These are phyloP conservation scores for Rhododendron molle DNA, from an alignment of 148 eudicot genomes.

Conservation along the genomic window DNA sequence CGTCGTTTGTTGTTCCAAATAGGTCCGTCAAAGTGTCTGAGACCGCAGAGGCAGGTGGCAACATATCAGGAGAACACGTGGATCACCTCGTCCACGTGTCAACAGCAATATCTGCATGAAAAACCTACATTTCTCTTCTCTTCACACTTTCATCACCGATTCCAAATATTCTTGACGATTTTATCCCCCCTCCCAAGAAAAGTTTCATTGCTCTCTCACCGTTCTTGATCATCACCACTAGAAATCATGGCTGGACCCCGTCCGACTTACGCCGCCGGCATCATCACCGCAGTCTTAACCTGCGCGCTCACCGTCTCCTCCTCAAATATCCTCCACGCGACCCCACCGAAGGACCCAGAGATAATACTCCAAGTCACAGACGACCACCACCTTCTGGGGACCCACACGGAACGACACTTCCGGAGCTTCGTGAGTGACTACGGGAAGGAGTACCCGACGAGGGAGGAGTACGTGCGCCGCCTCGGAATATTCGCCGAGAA, in stretches of 20 bases:
- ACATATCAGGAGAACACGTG: background rate
- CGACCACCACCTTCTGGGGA: constrained; percentile 20
- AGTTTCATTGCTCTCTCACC: background rate
- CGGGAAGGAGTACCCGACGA: constrained; percentile 52
- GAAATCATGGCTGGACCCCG: constrained; percentile 16
- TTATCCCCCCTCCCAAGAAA: background rate
- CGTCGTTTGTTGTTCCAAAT: too few relatives aligned
- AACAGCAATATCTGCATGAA: background rate
- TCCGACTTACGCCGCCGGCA: constrained; percentile 14
- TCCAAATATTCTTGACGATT: background rate
- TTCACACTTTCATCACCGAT: background rate
- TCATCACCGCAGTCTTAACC: constrained; percentile 19
- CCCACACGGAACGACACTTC: constrained; percentile 43
- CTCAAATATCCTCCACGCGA: background rate
- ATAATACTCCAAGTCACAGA: constrained; percentile 43
- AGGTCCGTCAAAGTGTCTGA: too few relatives aligned
- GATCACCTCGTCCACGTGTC: background rate
- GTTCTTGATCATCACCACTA: background rate
- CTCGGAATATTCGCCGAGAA: constrained; percentile 60
- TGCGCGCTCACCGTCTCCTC: constrained; percentile 17
- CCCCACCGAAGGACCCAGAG: constrained; percentile 10
- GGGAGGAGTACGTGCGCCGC: constrained; percentile 68
- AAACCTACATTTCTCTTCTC: background rate
- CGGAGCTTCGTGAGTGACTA: constrained; percentile 42
- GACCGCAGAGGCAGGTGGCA: background rate